phyloP scores from a whole-genome alignment of 139 green algal species.

The Spirogloea muscicola region DNA sequence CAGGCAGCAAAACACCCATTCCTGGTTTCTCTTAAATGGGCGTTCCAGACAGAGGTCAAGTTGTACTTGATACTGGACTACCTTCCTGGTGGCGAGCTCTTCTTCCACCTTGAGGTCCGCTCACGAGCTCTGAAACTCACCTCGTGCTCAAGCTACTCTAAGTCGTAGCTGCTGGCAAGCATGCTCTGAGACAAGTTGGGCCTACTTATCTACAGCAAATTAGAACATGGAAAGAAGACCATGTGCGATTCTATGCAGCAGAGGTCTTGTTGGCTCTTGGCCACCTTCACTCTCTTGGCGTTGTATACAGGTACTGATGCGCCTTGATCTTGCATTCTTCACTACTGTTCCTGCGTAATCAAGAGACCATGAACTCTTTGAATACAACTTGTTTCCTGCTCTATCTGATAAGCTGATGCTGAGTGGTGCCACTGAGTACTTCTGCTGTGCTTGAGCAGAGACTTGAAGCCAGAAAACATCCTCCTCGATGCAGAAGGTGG shows the following conservation, averaged over 20 bases:
- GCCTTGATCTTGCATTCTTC: too few relatives aligned
- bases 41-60: conserved; percentile 88
- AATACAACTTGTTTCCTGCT: too few relatives aligned
- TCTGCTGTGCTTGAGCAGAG: too few relatives aligned
- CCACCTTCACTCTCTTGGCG: conserved; percentile 82
- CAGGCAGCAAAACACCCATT: conserved; percentile 78
- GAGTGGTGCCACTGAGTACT: too few relatives aligned
- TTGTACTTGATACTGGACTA: conserved; percentile 98
- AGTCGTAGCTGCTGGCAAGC: too few relatives aligned
- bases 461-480: conserved; percentile 89
- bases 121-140: too few relatives aligned
- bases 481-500: conserved; percentile 79
- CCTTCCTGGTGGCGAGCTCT: conserved; percentile 94
- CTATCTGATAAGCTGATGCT: too few relatives aligned
- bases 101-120: conserved; percentile 87
- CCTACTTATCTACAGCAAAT: too few relatives aligned
- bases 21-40: conserved; percentile 87
- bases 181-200: too few relatives aligned
- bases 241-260: conserved; percentile 83
- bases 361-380: too few relatives aligned
- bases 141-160: too few relatives aligned
- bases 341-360: too few relatives aligned
- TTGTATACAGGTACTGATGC: conserved; percentile 60
- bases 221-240: conserved; percentile 67
- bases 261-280: conserved; percentile 88